Conservation (phyloP, 2,329 filamentous ascomycete genomes). For the Myriosclerotinia scirpicola region DNA sequence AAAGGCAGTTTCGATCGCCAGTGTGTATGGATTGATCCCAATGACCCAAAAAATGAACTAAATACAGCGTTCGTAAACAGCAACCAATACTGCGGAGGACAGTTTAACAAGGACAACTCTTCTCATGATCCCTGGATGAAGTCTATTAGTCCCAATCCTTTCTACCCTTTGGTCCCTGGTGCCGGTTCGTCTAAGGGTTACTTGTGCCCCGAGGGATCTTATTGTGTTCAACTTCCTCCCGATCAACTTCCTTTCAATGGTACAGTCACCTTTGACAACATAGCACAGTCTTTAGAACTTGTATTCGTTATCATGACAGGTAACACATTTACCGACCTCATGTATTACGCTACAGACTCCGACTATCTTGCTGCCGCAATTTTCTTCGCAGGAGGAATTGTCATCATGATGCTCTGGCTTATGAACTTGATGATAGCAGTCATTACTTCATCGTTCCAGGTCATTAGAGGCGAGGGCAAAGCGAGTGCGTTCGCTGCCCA, state of each 20-base stretch:
- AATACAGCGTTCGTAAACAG: slow-evolving; percentile 59
- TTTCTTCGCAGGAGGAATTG: slow-evolving; percentile 71
- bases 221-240: slow-evolving; percentile 76
- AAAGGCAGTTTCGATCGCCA: slow-evolving; percentile 76
- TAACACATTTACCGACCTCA: slow-evolving; percentile 92
- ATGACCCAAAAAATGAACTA: slow-evolving; percentile 51
- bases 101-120: slow-evolving; percentile 62
- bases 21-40: slow-evolving; percentile 74
- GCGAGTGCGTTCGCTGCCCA: slow-evolving; percentile 87
- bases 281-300: slow-evolving; percentile 84
- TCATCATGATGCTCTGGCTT: slow-evolving; percentile 95
- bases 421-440: slow-evolving; percentile 94
- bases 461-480: slow-evolving; percentile 95
- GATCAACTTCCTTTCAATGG: slow-evolving; percentile 64
- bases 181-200: slow-evolving; percentile 72
- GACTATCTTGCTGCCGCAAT: slow-evolving; percentile 86
- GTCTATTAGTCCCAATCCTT: slow-evolving; percentile 31
- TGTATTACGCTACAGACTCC: slow-evolving; percentile 90
- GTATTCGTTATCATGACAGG: slow-evolving; percentile 99
- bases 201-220: slow-evolving; percentile 78
- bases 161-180: slow-evolving; percentile 50
- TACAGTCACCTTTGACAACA: slow-evolving; percentile 94
- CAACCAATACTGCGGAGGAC: slow-evolving; percentile 83
- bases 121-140: slow-evolving; percentile 66
- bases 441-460: slow-evolving; percentile 97